Evolutionary conservation across 164 flowering plant species (phyloP).

Genomic region (Aristolochia californica): DNA sequence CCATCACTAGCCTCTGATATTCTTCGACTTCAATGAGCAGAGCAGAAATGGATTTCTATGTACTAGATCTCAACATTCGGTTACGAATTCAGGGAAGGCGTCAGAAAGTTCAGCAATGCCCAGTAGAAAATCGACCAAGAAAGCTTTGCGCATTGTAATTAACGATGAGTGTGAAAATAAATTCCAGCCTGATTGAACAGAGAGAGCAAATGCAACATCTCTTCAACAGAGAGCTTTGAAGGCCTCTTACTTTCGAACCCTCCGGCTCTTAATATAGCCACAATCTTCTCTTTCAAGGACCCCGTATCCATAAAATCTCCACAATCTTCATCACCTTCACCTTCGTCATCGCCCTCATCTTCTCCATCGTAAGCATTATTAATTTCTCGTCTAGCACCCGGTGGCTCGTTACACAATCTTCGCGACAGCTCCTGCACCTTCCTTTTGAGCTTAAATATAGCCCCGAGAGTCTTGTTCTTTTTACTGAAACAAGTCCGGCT

Average conservation of each 20-base stretch:
- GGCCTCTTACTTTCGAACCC: no score
- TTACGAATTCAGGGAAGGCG: no score
- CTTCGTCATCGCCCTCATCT: background rate
- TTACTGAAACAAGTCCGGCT: slow-evolving; percentile 70
- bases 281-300: slow-evolving; percentile 50
- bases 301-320: slow-evolving; percentile 19
- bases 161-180: slow-evolving; percentile 26
- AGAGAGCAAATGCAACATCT: slow-evolving; percentile 41
- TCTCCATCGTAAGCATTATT: background rate
- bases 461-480: slow-evolving; percentile 88
- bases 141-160: background rate
- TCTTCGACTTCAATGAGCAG: no score
- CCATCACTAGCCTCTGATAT: no score
- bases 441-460: slow-evolving; percentile 83
- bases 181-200: slow-evolving; percentile 57
- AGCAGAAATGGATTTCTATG: no score
- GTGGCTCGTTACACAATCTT: slow-evolving; percentile 18
- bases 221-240: slow-evolving; percentile 56
- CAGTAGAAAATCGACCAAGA: background rate
- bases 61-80: no score
- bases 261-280: slow-evolving; percentile 34
- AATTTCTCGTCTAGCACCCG: no score
- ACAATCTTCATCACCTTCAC: slow-evolving; percentile 8
- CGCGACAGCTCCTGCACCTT: slow-evolving; percentile 54
- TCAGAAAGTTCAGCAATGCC: no score